These are phyloP conservation scores for Fusarium sulawesiense DNA, from an alignment of 2,329 filamentous ascomycete genomes.

Conservation along the genomic window DNA sequence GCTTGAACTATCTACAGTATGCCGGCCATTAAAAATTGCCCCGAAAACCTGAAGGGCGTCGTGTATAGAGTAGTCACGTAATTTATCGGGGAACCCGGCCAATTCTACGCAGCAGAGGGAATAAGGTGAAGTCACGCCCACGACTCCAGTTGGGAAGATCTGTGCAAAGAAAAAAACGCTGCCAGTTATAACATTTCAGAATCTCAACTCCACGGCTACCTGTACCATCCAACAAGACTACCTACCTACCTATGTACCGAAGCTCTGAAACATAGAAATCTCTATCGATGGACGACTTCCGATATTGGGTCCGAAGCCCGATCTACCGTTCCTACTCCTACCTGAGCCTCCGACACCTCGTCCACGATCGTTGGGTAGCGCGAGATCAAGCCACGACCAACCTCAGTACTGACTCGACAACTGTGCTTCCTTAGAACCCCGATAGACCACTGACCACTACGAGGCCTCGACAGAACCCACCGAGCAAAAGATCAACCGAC, in stretches of 20 bases:
- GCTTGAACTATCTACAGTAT: neutral
- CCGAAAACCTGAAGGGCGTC: neutral
- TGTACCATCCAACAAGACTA: neutral
- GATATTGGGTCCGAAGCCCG: neutral
- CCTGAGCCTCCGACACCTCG: neutral
- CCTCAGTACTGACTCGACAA: neutral
- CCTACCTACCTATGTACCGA: neutral
- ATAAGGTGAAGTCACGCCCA: neutral
- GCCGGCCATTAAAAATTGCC: neutral
- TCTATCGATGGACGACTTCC: neutral
- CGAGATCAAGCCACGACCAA: neutral
- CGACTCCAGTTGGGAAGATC: neutral
- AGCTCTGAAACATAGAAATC: neutral
- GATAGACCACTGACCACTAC: neutral
- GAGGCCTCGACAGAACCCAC: neutral
- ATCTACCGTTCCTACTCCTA: neutral
- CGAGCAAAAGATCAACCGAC: neutral
- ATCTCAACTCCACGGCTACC: neutral
- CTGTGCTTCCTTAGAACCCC: neutral
- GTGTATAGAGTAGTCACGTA: neutral
- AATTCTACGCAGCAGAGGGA: neutral
- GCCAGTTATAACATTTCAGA: neutral
- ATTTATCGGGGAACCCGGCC: neutral
- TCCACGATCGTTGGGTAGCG: neutral
- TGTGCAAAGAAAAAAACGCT: neutral